Base-by-base conservation (phyloP, 345 rosid genomes). In the Gossypium mustelinum region DNA sequence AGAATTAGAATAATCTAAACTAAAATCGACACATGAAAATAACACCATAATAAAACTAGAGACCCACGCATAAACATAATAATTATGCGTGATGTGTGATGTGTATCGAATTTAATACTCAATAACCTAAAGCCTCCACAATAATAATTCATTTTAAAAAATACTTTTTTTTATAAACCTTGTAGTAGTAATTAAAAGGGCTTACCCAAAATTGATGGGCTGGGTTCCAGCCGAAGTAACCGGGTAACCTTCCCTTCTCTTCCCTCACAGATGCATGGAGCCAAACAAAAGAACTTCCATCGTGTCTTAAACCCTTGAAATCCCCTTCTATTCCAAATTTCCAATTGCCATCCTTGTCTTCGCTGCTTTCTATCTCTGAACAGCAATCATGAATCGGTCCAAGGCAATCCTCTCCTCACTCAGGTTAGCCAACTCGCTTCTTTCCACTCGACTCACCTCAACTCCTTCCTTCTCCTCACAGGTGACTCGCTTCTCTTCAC, bases 301-400 rank as follows among this genome's bases (percentile, higher is more conserved):
- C 11, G 22, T 20, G 27, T 10, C 39, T 44, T 22, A 68, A 67
- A 77, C 86, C 82, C 80, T 78, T 41, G 62, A 34, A 51, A 50
- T 66, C 54, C 77, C 72, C 71, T 39, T 14, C 43, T 34, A 13
- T 8, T 20, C 7, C 41, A 0, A 16, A 34, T 34, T 8, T 20
- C 7, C 41, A 0, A 16, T 56, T 34, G 58, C 13, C 34, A 45
- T 67, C 6, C 9, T 18, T n/a, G 50, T 57, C 14, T 18, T 22
- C 12, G 50, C 69, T 9, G 50, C 50, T 13, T 20, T 8, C 9
- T 34, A 13, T 4, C 51, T 43, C 17, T 12, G 9, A 47, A 57
- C 45, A 11, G 65, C 76, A 82, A 79, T 80, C 75, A 94, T 91
- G 97, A 81, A 89, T 71, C 89, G 89, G 67, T 87, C 92, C 48